These are phyloP conservation scores for Colletotrichum sp. DNA, from an alignment of 2,329 filamentous ascomycete species.

Conservation along the genomic window DNA sequence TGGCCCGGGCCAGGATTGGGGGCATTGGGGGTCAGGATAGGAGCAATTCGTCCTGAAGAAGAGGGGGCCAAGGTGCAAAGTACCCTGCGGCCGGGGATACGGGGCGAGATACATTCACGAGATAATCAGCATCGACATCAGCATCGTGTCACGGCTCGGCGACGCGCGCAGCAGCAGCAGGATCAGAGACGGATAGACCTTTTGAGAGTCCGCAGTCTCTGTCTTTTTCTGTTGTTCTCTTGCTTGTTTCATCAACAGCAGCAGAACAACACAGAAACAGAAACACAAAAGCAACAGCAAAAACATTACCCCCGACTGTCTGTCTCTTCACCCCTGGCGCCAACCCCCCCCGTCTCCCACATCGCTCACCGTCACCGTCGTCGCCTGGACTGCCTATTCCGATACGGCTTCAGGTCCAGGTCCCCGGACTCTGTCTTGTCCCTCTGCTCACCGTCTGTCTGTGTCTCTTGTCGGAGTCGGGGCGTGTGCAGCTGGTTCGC, in stretches of 20 bases:
- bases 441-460: not conserved
- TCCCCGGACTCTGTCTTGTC: not conserved
- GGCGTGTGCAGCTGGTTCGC: not conserved
- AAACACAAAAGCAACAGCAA: not conserved
- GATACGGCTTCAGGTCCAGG: not conserved
- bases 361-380: not conserved
- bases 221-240: not conserved
- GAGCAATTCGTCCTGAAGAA: conserved; percentile 17
- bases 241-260: not conserved
- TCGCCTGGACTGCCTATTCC: not conserved
- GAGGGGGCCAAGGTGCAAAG: not conserved
- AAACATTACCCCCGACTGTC: not conserved
- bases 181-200: not conserved
- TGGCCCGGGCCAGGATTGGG: not conserved
- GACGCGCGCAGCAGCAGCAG: not conserved
- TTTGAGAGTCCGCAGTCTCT: not conserved
- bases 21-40: not conserved
- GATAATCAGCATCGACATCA: not conserved
- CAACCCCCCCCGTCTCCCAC: not conserved
- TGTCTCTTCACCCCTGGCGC: not conserved
- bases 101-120: not conserved
- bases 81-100: not conserved
- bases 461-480: not conserved
- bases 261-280: not conserved
- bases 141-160: not conserved